Base-by-base conservation (phyloP, 495 filamentous ascomycete species). In the Alectoria sarmentosa region DNA sequence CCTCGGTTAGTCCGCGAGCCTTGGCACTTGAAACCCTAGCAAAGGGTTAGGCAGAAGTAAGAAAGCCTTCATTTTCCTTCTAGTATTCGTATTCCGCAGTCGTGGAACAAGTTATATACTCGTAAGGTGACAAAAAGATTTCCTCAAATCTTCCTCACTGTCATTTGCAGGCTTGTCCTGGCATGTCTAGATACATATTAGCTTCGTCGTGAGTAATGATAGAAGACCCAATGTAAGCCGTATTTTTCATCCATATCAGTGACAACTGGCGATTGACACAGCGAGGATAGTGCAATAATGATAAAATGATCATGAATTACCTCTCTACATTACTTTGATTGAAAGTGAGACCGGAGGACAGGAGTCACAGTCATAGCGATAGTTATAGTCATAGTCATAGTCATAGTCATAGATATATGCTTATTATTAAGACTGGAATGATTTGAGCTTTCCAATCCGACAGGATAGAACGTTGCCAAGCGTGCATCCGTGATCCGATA, bases 381-480 rank as follows among this genome's bases (percentile, higher is more conserved):
- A 41, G n/a, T n/a, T n/a, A n/a, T n/a, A n/a, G n/a, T n/a, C n/a
- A n/a, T n/a, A n/a, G n/a, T n/a, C n/a, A n/a, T n/a, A n/a, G n/a
- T n/a, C n/a, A n/a, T n/a, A 62, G 61, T 62, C 61, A 62, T 62
- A 41, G 44, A 55, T 55, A 56, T 63, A 36, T 21, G 21, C 41
- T 28, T 2, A 9, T n/a, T n/a, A n/a, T n/a, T n/a, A n/a, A n/a
- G 42, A 44, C n/a, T 7, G 3, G 46, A 28, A 49, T 49, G 23
- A 49, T 49, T 46, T 21, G n/a, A n/a, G n/a, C n/a, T n/a, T n/a
- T n/a, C n/a, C 42, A 46, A 46, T 23, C 9, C 28, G 2, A 10
- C 28, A 17, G 28, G 14, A 49, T 7, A 28, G 3, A 19, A 34
- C 0, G 1, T 23, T 17, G 48, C 48, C 48, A 28, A 34, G 15